Evolutionary conservation across 2,329 filamentous ascomycete genomes (phyloP).

Genomic region (Hansfordia pulvinata): DNA sequence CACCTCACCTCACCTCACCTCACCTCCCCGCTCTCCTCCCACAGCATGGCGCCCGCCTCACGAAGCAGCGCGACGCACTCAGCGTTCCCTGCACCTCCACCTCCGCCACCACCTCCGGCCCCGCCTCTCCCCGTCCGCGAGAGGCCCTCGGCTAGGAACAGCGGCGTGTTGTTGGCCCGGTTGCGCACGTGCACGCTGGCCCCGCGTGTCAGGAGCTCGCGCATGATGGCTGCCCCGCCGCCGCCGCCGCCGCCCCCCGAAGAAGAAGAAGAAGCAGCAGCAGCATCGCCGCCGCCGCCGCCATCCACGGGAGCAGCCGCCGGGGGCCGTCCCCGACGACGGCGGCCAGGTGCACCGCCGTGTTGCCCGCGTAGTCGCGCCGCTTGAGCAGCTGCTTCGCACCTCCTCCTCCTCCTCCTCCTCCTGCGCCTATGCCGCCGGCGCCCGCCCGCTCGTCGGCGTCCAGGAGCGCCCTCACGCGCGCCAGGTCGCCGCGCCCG

Average conservation of each 20-base stretch:
- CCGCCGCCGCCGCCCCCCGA: not conserved
- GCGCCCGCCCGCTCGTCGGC: slow-evolving; percentile 46
- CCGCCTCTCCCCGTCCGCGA: no score
- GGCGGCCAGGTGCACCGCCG: slow-evolving; percentile 45
- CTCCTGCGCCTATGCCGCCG: no score
- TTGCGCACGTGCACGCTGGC: slow-evolving; percentile 57
- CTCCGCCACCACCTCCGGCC: no score
- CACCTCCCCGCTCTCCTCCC: no score
- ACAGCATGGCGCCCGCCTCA: slow-evolving; percentile 46
- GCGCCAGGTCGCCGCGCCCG: slow-evolving; percentile 51
- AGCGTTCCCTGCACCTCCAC: slow-evolving; percentile 39
- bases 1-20: no score
- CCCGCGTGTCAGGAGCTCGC: slow-evolving; percentile 43
- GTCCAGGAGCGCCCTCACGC: slow-evolving; percentile 53
- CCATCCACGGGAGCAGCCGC: no score
- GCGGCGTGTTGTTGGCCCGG: slow-evolving; percentile 49
- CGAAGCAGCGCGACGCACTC: slow-evolving; percentile 39
- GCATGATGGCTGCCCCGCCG: slow-evolving; percentile 38
- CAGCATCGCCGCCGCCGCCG: no score
- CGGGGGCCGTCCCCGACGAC: slow-evolving; percentile 21
- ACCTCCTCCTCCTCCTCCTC: no score
- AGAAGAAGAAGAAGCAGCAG: no score
- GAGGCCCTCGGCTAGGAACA: slow-evolving; percentile 56
- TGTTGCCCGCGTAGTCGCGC: slow-evolving; percentile 73
- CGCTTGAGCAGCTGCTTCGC: slow-evolving; percentile 60